Percentiles rank a stretch among this genome's conserved stretches.
phyloP scores from a whole-genome alignment of 179 eudicot species.

The Silene vulgaris region DNA sequence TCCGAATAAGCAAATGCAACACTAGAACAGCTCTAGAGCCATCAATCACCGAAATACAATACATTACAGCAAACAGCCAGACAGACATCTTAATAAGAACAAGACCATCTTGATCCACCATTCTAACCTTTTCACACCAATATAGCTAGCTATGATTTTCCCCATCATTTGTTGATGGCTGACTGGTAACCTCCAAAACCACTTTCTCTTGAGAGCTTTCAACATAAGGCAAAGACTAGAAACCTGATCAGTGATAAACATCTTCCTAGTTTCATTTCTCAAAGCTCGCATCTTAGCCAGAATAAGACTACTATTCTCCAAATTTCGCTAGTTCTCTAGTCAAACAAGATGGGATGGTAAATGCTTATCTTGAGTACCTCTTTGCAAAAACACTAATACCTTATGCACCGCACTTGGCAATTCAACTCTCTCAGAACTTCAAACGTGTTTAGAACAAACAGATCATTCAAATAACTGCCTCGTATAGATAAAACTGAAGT shows the following conservation, averaged over 20 bases:
- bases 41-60: too few species aligned
- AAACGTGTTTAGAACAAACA: too few species aligned
- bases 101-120: neutral
- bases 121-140: neutral
- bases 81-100: neutral
- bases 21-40: too few species aligned
- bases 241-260: constrained; percentile 1
- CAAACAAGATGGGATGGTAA: constrained; percentile 8
- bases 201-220: constrained; percentile 4
- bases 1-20: neutral
- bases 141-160: neutral
- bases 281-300: neutral
- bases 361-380: neutral
- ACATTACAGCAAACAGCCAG: too few species aligned
- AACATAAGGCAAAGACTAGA: neutral
- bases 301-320: too few species aligned
- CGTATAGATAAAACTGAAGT: too few species aligned
- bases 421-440: too few species aligned
- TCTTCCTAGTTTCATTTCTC: neutral
- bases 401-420: neutral
- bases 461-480: too few species aligned
- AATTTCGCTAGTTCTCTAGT: neutral
- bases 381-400: neutral
- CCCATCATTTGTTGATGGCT: neutral
- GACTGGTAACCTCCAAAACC: too few species aligned